phyloP scores from a whole-genome alignment of 306 rosid species.

The Pyrus betulifolia region DNA sequence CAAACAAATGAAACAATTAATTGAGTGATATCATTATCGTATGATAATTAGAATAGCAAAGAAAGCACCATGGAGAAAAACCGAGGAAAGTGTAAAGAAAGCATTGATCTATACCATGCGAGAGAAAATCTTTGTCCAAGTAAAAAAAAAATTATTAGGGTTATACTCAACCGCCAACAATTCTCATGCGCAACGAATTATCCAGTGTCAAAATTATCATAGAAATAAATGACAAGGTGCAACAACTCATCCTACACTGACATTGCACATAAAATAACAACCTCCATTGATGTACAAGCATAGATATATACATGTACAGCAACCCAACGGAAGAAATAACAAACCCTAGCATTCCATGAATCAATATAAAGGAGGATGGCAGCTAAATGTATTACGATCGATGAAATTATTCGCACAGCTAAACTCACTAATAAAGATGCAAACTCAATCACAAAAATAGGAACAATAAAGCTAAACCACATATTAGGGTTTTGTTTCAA shows the following conservation, averaged over 20 bases:
- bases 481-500: slow-evolving; percentile 51
- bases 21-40: slow-evolving; percentile 14
- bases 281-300: slow-evolving; percentile 10
- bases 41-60: slow-evolving; percentile 1
- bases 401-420: slow-evolving; percentile 6
- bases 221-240: neutral
- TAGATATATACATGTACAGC: neutral
- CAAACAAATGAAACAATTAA: slow-evolving; percentile 10
- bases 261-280: slow-evolving; percentile 51
- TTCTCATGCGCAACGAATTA: slow-evolving; percentile 8
- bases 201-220: slow-evolving; percentile 10
- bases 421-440: slow-evolving; percentile 15
- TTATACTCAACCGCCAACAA: slow-evolving; percentile 21
- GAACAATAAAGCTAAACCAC: slow-evolving; percentile 11
- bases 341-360: slow-evolving; percentile 60
- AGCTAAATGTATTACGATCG: slow-evolving; percentile 17
- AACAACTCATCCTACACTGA: slow-evolving; percentile 8
- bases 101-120: slow-evolving; percentile 2
- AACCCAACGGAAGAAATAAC: neutral
- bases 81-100: neutral
- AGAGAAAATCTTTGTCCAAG: slow-evolving; percentile 22
- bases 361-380: slow-evolving; percentile 1
- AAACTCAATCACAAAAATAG: slow-evolving; percentile 1
- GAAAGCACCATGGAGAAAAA: neutral
- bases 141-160: slow-evolving; percentile 39